These are phyloP conservation scores for Mucor velutinosus DNA, from an alignment of 371 early-diverging fungal species.

Conservation along the genomic window DNA sequence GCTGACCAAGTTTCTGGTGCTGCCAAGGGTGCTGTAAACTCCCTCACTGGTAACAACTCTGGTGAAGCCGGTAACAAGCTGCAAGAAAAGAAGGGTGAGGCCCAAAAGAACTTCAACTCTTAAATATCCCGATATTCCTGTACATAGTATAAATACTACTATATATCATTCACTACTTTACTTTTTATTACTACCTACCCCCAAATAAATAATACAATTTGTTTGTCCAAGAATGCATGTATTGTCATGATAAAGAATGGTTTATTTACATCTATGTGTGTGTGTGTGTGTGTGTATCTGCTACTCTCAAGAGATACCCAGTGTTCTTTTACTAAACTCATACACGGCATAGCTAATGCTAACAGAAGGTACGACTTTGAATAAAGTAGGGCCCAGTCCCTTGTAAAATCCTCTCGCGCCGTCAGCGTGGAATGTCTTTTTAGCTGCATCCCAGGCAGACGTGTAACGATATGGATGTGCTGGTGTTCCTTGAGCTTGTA, in stretches of 20 bases:
- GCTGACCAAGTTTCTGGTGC: constrained; percentile 26
- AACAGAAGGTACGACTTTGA: constrained; percentile 73
- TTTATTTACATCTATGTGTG: constrained; percentile 1
- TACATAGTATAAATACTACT: neutral
- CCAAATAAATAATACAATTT: neutral
- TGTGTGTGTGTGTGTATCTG: neutral
- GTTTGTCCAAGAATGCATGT: neutral
- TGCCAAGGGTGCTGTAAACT: constrained; percentile 26
- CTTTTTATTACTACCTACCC: neutral
- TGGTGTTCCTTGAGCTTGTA: constrained; percentile 86
- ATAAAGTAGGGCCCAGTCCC: constrained; percentile 80
- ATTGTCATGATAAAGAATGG: neutral
- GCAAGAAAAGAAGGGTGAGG: constrained; percentile 32
- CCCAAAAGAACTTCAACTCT: constrained; percentile 25
- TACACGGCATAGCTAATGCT: constrained; percentile 69
- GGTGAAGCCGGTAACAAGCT: constrained; percentile 25
- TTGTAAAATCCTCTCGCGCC: constrained; percentile 87
- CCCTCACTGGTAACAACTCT: constrained; percentile 26
- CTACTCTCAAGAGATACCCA: constrained; percentile 43
- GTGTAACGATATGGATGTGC: constrained; percentile 75
- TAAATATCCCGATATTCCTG: constrained; percentile 2
- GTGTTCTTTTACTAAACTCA: constrained; percentile 59
- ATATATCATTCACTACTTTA: neutral
- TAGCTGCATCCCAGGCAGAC: constrained; percentile 70
- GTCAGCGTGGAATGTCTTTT: constrained; percentile 71